A percentile compares a stretch with the other conserved stretches of the same genome.
Evolutionary conservation across 192 early-diverging fungal genomes (phyloP).

Genomic region (Fimicolochytrium jonesii): DNA sequence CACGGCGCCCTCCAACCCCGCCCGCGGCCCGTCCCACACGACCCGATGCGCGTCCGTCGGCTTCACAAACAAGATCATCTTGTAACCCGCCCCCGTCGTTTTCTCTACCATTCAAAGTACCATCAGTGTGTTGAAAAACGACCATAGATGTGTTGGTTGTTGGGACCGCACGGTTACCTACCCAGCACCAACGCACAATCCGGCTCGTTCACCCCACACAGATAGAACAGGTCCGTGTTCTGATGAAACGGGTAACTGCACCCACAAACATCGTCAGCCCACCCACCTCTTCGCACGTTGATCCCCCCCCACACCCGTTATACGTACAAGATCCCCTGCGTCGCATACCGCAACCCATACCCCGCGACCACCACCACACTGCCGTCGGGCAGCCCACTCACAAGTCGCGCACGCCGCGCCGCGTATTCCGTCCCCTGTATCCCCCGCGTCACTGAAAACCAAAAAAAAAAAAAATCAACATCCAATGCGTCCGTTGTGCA

Average conservation of each 20-base stretch:
- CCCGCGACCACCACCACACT: slow-evolving; percentile 69
- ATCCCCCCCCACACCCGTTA: too few relatives aligned
- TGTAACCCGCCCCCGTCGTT: slow-evolving; percentile 49
- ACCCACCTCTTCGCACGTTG: too few relatives aligned
- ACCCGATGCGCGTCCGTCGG: slow-evolving; percentile 70
- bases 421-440: slow-evolving; percentile 74
- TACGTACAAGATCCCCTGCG: slow-evolving; percentile 84
- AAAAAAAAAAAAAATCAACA: slow-evolving; percentile 14
- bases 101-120: slow-evolving; percentile 20
- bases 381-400: slow-evolving; percentile 49
- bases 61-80: slow-evolving; percentile 83
- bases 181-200: slow-evolving; percentile 56
- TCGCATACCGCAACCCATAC: slow-evolving; percentile 74
- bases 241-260: slow-evolving; percentile 88
- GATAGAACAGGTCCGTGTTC: slow-evolving; percentile 84
- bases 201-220: slow-evolving; percentile 90
- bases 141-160: too few relatives aligned
- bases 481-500: not conserved
- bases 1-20: slow-evolving; percentile 73
- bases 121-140: not conserved
- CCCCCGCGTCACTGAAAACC: slow-evolving; percentile 65
- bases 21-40: slow-evolving; percentile 89
- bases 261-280: not conserved
- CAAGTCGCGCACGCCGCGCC: slow-evolving; percentile 60
- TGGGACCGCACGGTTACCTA: too few relatives aligned